Base-by-base conservation (phyloP, 2,329 filamentous ascomycete genomes). In the Talaromyces verruculosus region DNA sequence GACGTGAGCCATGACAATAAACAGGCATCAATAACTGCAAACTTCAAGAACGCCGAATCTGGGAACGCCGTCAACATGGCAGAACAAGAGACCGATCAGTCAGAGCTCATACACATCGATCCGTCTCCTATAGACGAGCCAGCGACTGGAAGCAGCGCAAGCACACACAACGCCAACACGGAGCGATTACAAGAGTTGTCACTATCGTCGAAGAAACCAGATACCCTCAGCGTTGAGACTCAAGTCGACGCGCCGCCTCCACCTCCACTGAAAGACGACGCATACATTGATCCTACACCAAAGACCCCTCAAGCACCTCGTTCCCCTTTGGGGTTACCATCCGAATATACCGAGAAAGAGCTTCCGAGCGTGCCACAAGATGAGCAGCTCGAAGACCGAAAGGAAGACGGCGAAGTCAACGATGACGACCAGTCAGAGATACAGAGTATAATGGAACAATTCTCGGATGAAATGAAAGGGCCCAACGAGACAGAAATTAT, bases 381-480 rank as follows among this genome's bases (percentile, higher is more conserved):
- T 41, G 71, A 68, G 25, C 79, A 79, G 67, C 84, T 84, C 63
- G 70, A 53, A 30, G 73, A 82, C 41, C 88, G 84, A 85, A 87
- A 64, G 22, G 59, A 58, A 58, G 59, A 51, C 25, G 43, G 6
- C 51, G 60, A 47, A 10, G 49, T 33, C 49, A 45, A 22, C 43
- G 86, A 86, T 61, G 88, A 87, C 61, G 92, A 91, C 1, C 87
- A 88, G 67, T 89, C 90, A 5, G 95, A 99, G 80, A 97, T 99
- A 67, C 92, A 97, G 79, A 96, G 87, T 75, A 98, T 99, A 76
- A 98, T 99, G 92, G 92, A 92, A 68, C 95, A 98, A 78, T 98
- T 98, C 72, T 89, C 90, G 71, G 88, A 91, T 73, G 87, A 87
- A 61, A 87, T 87, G 33, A 87, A 88, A 61, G 91, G 89, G 0